A percentile compares a stretch with the other conserved stretches of the same genome.
Conservation (phyloP, 306 rosid genomes). For the Gastrolobium villosum region DNA sequence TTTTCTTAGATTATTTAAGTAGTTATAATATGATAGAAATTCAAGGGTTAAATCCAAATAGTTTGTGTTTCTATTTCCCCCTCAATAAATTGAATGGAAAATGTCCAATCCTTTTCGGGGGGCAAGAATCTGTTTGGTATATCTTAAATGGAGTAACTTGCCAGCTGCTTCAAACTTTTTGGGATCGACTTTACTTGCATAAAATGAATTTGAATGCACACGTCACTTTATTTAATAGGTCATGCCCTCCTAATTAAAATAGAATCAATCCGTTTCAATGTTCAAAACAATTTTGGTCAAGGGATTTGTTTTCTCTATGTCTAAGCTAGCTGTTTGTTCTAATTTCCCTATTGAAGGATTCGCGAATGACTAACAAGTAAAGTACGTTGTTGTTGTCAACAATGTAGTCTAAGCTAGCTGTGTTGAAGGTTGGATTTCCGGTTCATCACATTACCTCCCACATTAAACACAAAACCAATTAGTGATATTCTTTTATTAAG, state of each 20-base stretch:
- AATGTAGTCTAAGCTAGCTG: neutral
- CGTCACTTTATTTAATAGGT: slow-evolving; percentile 20
- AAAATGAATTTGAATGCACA: slow-evolving; percentile 16
- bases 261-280: slow-evolving; percentile 10
- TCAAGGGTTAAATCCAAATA: neutral
- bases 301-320: neutral
- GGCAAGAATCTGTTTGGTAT: neutral
- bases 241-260: slow-evolving; percentile 34
- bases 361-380: neutral
- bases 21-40: no score
- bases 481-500: no score
- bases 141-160: neutral
- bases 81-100: slow-evolving; percentile 15
- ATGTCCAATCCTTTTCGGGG: neutral
- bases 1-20: no score
- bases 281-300: slow-evolving; percentile 41
- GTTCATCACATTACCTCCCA: no score
- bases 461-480: no score
- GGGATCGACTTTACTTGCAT: neutral
- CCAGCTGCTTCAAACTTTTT: neutral
- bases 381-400: neutral
- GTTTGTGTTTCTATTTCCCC: neutral
- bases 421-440: no score
- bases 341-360: neutral
- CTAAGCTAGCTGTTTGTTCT: neutral